Evolutionary conservation across 2,329 filamentous ascomycete genomes (phyloP), one percentile per base, ranked within the genome.

Genomic region (Ceratocystis lukuohia): DNA sequence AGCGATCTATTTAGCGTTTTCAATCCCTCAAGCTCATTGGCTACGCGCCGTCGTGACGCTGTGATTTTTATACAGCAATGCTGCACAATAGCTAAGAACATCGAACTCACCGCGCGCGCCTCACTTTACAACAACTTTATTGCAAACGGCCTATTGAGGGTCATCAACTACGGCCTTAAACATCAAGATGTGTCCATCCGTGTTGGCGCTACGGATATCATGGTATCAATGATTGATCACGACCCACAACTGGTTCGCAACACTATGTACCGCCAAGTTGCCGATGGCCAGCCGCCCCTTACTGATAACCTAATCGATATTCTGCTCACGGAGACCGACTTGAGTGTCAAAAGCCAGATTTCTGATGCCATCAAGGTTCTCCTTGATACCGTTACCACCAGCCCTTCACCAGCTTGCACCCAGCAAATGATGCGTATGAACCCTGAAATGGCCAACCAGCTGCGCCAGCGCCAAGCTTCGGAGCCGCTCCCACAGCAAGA

Each of bases 51-150:
- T 76, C 96, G 96, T 75, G 90, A 97, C 71, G 94, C 91, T 0
- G 93, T 99, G 10, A 81, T 95, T 46, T 97, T 99, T 75, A 94
- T 99, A 68, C 92, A 97, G 75, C 92, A 97, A 75, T 97, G 93
- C 76, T 96, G 91, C 70, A 84, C 87, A 2, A 94, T 97, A 71
- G 91, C 91, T 1, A 99, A 99, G 78, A 96, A 91, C 72, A 81
- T 99, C 20, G 94, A 97, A 74, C 88, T 88, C 1, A 88, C 88
- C 30, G 86, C 86, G 6, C 84, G 94, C 68, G 87, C 89, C 69
- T 86, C 85, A 25, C 79, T 99, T 17, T 96, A 96, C 76, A 87
- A 88, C 72, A 96, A 95, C 74, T 95, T 97, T 74, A 87, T 97
- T 69, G 83, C 83, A 62, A 87, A 95, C 72, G 94, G 94, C 8